These are phyloP conservation scores for Epicoccum nigrum DNA, from an alignment of 2,329 filamentous ascomycete species.

Conservation along the genomic window DNA sequence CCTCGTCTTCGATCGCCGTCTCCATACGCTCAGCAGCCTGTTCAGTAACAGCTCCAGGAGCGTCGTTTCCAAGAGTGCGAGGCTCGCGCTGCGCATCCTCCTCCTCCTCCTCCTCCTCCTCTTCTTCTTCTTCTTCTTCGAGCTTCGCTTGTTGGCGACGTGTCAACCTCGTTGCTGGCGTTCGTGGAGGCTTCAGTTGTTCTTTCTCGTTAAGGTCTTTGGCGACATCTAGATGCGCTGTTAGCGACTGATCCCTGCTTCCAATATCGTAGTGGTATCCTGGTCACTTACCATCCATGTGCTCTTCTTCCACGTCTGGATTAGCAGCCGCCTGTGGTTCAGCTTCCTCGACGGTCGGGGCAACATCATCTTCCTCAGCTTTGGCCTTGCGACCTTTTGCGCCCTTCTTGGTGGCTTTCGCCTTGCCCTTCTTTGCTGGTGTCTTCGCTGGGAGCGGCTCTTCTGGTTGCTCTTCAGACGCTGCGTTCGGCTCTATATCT, in stretches of 20 bases:
- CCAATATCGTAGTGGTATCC: conserved; percentile 3
- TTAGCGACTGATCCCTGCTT: conserved; percentile 26
- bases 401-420: conserved; percentile 41
- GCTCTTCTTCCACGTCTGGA: conserved; percentile 27
- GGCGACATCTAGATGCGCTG: conserved; percentile 23
- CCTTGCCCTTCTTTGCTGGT: conserved; percentile 40
- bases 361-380: conserved; percentile 26
- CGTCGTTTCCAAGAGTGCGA: not conserved
- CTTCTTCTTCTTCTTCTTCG: conserved; percentile 44
- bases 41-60: not conserved
- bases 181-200: conserved; percentile 30
- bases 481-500: conserved; percentile 48
- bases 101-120: conserved; percentile 44
- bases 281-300: conserved; percentile 27
- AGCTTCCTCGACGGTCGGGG: conserved; percentile 29
- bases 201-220: conserved; percentile 29
- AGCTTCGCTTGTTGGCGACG: conserved; percentile 45
- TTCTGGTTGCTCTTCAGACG: conserved; percentile 25
- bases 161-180: conserved; percentile 40
- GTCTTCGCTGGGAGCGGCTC: conserved; percentile 34
- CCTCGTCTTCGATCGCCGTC: not conserved
- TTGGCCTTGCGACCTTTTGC: conserved; percentile 40
- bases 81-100: conserved; percentile 31
- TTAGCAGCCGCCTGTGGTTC: conserved; percentile 27
- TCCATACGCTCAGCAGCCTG: not conserved